Base-by-base conservation (phyloP, 169 alveolate species). In the Toxoplasma gondii region DNA sequence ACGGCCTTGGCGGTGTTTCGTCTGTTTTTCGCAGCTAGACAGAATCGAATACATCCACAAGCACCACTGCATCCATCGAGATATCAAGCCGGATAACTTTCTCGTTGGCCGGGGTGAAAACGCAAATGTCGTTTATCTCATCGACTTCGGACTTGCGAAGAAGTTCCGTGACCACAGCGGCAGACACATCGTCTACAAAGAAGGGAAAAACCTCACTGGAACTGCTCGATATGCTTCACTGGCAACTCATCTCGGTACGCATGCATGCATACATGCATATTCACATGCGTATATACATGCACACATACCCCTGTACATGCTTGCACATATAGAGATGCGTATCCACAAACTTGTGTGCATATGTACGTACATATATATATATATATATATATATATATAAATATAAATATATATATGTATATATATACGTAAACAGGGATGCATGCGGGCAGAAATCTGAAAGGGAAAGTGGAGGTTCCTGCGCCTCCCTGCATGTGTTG, bases 201-300 rank as follows among this genome's bases (percentile, higher is more conserved):
- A 98, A 95, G 99, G 99, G 19, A 98, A 99, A 93, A 98, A 98
- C 94, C 98, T 98, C 81, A 99, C 99, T 39, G 99, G 99, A 4
- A 98, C 99, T 45, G 99, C 99, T 34, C 96, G 99, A 81, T 99
- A 99, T 95, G 99, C 99, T 44, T 97, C 99, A 67, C 98, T 99
- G 41, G 98, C 98, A 95, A 99, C 99, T 27, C 99, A 99, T 96
- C 95, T 98, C 95, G 99, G 99, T 80, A 98, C 58, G 34, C 64
- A 27, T 49, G 4, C 41, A 80, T 36, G 67, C 24, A 31, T 36
- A 67, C 36, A 41, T 16, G 88, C 38, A 53, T 10, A 29, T 5
- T 9, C 10, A 41, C 39, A 31, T 41, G 12, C 41, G 38, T 82
- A 19, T 24, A 31, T 39, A 39, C n/a, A 36, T 82, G 39, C 67